These are phyloP conservation scores for Globisporangium orthogonon DNA, from an alignment of 352 stramenopile genomes.

Conservation along the genomic window DNA sequence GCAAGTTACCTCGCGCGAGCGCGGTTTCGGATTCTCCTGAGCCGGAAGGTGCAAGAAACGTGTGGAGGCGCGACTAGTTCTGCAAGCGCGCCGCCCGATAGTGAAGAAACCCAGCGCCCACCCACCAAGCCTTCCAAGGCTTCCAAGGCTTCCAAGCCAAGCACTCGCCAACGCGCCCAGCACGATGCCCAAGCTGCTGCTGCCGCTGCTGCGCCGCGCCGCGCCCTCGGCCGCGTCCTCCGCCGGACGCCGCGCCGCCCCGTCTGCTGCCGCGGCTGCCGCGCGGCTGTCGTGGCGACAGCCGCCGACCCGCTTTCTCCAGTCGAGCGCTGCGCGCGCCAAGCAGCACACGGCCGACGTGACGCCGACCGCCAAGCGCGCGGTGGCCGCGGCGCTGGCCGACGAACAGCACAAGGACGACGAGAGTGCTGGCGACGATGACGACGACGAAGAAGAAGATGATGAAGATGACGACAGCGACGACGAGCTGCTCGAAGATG, in stretches of 20 bases:
- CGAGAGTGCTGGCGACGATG: not conserved
- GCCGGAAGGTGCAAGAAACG: too few relatives aligned
- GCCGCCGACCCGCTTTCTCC: constrained; percentile 8
- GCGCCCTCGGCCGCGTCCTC: constrained; percentile 1
- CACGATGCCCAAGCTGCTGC: constrained; percentile 6
- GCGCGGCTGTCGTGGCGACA: not conserved
- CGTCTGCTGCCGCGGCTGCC: constrained; percentile 2
- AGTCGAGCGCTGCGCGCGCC: constrained; percentile 10
- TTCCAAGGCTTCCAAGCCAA: too few relatives aligned
- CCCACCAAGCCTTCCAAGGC: not conserved
- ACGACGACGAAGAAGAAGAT: not conserved
- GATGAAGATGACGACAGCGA: constrained; percentile 8
- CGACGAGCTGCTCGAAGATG: constrained; percentile 6
- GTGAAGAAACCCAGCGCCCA: not conserved
- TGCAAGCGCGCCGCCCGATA: not conserved
- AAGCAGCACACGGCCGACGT: constrained; percentile 20
- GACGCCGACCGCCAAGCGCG: constrained; percentile 12
- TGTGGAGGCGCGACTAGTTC: not conserved
- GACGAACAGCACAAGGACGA: constrained; percentile 6
- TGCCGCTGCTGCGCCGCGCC: constrained; percentile 10
- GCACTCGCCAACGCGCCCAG: not conserved
- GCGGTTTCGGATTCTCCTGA: too few relatives aligned
- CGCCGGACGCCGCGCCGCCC: not conserved
- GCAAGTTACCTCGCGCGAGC: too few relatives aligned
- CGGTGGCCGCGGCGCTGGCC: constrained; percentile 6